Evolutionary conservation across 176 grass and related monocot genomes (phyloP), one percentile per base, ranked within the genome.

Genomic region (Oryza meridionalis): DNA sequence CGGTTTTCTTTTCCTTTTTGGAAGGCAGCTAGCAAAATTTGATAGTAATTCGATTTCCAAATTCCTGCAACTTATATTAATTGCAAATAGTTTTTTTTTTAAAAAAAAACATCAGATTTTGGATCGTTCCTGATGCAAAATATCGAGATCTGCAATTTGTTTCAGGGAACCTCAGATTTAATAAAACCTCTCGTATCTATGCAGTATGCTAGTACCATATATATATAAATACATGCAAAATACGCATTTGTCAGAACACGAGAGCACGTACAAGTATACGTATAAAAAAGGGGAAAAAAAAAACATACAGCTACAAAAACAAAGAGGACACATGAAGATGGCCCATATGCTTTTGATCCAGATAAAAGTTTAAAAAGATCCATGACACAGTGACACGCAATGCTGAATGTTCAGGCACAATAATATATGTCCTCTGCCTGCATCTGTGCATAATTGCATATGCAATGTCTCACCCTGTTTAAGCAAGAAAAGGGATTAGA

Each of bases 401-500:
- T 78, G 79, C 88, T 90, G 88, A 83, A 74, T 90, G 84, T 86
- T 78, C 68, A 82, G 35, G 46, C 74, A 62, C 55, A 19, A 69
- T 79, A 86, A 81, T 22, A 78, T 31, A 1, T 45, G 75, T 12
- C 37, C 82, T 47, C 32, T 33, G 73, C 44, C 58, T 73, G 77
- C 84, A 31, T n/a, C 50, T 24, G 11, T 6, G 43, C 77, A 69
- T 58, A 58, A 58, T 58, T 70, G 77, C 82, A 66, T 26, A 76
- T 6, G 43, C 77, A 69, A 61, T 70, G 73, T 43, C 40, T 53
- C 58, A 10, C 9, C 58, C 58, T 11, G n/a, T 62, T 62, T 24
- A 62, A 62, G 58, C 49, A 51, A 61, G 10, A 62, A 62, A 24
- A 10, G 9, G 9, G 58, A 62, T 62, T 62, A 24, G 19, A 0